Percentiles rank a stretch among this genome's conserved stretches.
These are phyloP conservation scores for Xylaria sp. DNA, from an alignment of 2,329 filamentous ascomycete species.

Conservation along the genomic window DNA sequence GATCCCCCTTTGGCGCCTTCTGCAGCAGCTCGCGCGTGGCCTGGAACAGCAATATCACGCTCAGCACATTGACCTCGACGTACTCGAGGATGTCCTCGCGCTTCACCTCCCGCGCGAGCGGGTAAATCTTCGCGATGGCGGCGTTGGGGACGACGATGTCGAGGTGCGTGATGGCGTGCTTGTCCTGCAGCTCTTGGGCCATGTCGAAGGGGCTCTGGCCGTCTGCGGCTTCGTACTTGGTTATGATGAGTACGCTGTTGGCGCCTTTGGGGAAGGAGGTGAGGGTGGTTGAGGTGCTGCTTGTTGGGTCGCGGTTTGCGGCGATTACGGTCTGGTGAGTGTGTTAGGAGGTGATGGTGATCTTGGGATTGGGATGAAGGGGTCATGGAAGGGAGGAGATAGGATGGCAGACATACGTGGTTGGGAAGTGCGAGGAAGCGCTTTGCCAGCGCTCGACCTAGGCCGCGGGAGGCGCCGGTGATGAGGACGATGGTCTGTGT, in stretches of 20 bases:
- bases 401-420: constrained; percentile 51
- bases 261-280: constrained; percentile 50
- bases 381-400: too few relatives aligned
- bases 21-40: constrained; percentile 55
- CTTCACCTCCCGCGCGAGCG: constrained; percentile 49
- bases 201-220: constrained; percentile 51
- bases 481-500: constrained; percentile 49
- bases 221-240: constrained; percentile 56
- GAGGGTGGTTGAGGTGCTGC: constrained; percentile 48
- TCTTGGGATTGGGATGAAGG: background rate
- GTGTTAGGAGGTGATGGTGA: background rate
- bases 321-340: constrained; percentile 53
- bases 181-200: constrained; percentile 46
- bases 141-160: constrained; percentile 66
- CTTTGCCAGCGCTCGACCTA: constrained; percentile 52
- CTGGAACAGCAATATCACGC: constrained; percentile 58
- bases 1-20: constrained; percentile 32
- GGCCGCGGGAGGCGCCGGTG: constrained; percentile 54
- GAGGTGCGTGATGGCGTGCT: constrained; percentile 54
- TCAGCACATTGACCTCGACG: constrained; percentile 57
- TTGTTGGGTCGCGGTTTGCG: constrained; percentile 51
- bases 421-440: constrained; percentile 63
- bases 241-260: constrained; percentile 53
- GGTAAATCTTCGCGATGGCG: constrained; percentile 53
- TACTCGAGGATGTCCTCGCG: constrained; percentile 53